These are phyloP conservation scores for Boletellus sp. DNA, from an alignment of 768 basidiomycete genomes.

Conservation along the genomic window DNA sequence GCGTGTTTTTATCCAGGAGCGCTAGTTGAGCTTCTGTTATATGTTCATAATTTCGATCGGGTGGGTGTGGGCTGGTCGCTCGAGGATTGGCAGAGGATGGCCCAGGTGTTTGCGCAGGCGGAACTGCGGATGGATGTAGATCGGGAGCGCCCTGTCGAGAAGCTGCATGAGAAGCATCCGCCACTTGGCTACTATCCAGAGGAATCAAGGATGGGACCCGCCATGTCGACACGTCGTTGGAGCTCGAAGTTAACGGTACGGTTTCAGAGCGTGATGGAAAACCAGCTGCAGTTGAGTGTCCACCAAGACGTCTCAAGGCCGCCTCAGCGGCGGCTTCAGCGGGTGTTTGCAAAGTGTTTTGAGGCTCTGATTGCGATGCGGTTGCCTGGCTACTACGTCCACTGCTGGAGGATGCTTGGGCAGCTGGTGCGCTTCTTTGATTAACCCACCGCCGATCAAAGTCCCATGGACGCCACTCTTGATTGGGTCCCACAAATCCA, in stretches of 20 bases:
- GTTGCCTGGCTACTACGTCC: background rate
- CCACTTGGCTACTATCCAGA: slow-evolving; percentile 10
- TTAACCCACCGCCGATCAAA: slow-evolving; percentile 33
- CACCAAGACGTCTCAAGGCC: slow-evolving; percentile 50
- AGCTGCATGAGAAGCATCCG: background rate
- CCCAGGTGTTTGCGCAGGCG: background rate
- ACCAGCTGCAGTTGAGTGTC: slow-evolving; percentile 1
- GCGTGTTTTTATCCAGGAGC: slow-evolving; percentile 60
- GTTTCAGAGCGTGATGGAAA: slow-evolving; percentile 7
- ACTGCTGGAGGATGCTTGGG: slow-evolving; percentile 10
- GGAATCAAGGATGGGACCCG: slow-evolving; percentile 26
- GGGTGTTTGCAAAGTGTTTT: slow-evolving; percentile 28
- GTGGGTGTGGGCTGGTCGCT: slow-evolving; percentile 20
- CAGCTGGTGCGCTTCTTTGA: slow-evolving; percentile 4
- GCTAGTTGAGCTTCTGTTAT: slow-evolving; percentile 54
- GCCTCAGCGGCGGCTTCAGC: slow-evolving; percentile 63
- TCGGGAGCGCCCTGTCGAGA: slow-evolving; percentile 1
- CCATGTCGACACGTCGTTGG: slow-evolving; percentile 16
- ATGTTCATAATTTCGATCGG: slow-evolving; percentile 31
- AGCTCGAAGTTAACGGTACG: slow-evolving; percentile 1
- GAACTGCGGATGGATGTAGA: slow-evolving; percentile 10
- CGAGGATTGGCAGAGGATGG: background rate
- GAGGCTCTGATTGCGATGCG: slow-evolving; percentile 7
- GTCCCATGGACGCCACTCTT: slow-evolving; percentile 66
- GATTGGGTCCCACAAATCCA: slow-evolving; percentile 63